These are phyloP conservation scores for Stenocarpella maydis DNA, from an alignment of 2,329 filamentous ascomycete species.

Conservation along the genomic window DNA sequence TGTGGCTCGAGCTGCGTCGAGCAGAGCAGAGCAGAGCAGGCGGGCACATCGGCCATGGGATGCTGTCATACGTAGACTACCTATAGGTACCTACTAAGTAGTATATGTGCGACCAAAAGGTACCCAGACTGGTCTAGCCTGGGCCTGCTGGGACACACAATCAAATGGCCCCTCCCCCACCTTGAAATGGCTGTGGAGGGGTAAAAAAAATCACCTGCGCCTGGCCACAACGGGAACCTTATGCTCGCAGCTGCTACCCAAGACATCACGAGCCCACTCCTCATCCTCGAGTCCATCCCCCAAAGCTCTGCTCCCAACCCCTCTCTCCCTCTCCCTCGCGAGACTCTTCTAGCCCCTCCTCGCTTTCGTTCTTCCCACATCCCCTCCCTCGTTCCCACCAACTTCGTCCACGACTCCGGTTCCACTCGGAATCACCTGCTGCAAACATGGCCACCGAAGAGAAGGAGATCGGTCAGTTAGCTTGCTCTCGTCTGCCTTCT, in stretches of 20 bases:
- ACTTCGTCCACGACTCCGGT: not conserved
- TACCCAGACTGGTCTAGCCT: no score
- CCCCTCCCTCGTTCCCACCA: not conserved
- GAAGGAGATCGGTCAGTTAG: slow-evolving; percentile 49
- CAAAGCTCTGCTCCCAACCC: slow-evolving; percentile 29
- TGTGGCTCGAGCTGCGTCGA: not conserved
- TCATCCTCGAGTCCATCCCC: slow-evolving; percentile 27
- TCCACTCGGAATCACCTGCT: slow-evolving; percentile 2
- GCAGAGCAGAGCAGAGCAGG: not conserved
- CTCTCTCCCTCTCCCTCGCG: slow-evolving; percentile 15
- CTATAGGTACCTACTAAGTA: no score
- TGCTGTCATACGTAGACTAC: slow-evolving; percentile 31
- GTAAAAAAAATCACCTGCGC: slow-evolving; percentile 35
- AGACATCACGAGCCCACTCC: slow-evolving; percentile 27
- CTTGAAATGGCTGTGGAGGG: slow-evolving; percentile 38
- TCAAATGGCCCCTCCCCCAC: slow-evolving; percentile 43
- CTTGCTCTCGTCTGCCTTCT: slow-evolving; percentile 3
- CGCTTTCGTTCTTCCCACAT: slow-evolving; percentile 12
- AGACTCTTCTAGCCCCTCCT: slow-evolving; percentile 24
- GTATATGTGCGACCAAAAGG: no score
- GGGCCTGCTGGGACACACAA: no score
- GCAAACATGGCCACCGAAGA: slow-evolving; percentile 49
- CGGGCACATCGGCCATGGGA: slow-evolving; percentile 13
- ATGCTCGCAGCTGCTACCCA: slow-evolving; percentile 23
- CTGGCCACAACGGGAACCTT: slow-evolving; percentile 27